Base-by-base conservation (phyloP, 23 red algal species). In the Gracilaria gracilis region DNA sequence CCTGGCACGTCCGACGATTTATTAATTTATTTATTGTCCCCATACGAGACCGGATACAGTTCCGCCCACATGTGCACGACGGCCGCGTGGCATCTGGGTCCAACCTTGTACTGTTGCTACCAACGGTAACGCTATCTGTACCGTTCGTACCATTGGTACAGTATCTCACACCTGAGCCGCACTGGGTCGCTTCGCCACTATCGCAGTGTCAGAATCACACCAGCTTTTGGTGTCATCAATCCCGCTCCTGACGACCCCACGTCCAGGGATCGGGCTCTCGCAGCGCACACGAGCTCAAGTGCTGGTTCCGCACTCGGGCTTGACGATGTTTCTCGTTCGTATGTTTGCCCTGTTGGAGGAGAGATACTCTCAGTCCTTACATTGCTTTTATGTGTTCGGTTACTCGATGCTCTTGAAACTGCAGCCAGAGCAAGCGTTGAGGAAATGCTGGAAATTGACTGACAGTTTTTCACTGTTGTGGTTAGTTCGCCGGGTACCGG, bases 211-310 rank as follows among this genome's bases (percentile, higher is more conserved):
- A 67, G 92, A 48, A 88, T 88, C 19, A 87, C 66, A 9, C 92
- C 92, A 21, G 92, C 92, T 14, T 94, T 87, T 82, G 92, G 92
- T 13, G 92, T 94, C 9, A 81, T 94, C 38, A 88, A 88, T 46
- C 58, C 92, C 16, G 83, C 84, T 17, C 92, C 92, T 16, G 92
- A 94, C 61, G 92, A 94, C 37, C 83, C 84, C 2, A 58, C 62
- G 35, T 70, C 83, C 4, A 64, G 92, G 40, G 82, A 83, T 16
- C 51, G 82, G 17, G 83, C 74, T 11, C 67, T 86, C 16, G 92
- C 92, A n/a, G 54, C 89, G 8, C 75, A 76, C 12, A 65, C 33
- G 19, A 51, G 33, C 37, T 84, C 67, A 48, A 69, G 37, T 21
- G 80, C 80, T 14, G 74, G 69, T 37, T 78, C 85, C 15, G 67